Conservation (phyloP, 306 rosid genomes). For the Corylus avellana region DNA sequence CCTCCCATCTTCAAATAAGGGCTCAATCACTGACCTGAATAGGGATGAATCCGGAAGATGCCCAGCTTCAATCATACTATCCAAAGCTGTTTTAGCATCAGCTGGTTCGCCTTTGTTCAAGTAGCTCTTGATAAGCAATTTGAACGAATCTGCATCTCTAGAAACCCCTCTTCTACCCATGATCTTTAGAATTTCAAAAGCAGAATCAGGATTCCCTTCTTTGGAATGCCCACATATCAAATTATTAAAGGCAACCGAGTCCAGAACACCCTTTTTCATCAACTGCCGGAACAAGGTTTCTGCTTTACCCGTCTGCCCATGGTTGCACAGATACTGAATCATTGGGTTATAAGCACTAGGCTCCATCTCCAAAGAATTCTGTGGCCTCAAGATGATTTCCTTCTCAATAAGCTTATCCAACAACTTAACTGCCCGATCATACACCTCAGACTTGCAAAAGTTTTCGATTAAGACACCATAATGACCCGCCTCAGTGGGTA, state of each 20-base stretch:
- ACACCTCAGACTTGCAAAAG: conserved; percentile 67
- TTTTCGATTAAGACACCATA: conserved; percentile 79
- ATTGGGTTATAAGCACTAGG: conserved; percentile 74
- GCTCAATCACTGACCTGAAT: conserved; percentile 69
- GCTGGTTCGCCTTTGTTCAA: conserved; percentile 86
- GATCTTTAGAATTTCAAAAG: conserved; percentile 77
- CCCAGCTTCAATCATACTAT: conserved; percentile 83
- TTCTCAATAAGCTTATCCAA: conserved; percentile 82
- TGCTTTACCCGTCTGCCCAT: conserved; percentile 75
- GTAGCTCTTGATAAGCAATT: conserved; percentile 74
- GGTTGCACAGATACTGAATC: conserved; percentile 66
- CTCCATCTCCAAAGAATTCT: conserved; percentile 63
- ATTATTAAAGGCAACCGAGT: conserved; percentile 73
- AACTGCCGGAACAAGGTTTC: conserved; percentile 77
- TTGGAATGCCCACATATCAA: conserved; percentile 78
- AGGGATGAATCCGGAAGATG: conserved; percentile 67
- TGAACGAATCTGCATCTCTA: conserved; percentile 68
- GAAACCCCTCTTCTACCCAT: conserved; percentile 81
- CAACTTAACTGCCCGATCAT: conserved; percentile 68
- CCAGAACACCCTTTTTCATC: conserved; percentile 78
- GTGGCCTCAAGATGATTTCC: conserved; percentile 71
- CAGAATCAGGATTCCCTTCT: conserved; percentile 88
- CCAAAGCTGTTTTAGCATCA: conserved; percentile 83
- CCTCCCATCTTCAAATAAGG: conserved; percentile 83
- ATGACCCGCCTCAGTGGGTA: conserved; percentile 90